phyloP scores from a whole-genome alignment of 805 yeast genomes.

The Hanseniaspora singularis region DNA sequence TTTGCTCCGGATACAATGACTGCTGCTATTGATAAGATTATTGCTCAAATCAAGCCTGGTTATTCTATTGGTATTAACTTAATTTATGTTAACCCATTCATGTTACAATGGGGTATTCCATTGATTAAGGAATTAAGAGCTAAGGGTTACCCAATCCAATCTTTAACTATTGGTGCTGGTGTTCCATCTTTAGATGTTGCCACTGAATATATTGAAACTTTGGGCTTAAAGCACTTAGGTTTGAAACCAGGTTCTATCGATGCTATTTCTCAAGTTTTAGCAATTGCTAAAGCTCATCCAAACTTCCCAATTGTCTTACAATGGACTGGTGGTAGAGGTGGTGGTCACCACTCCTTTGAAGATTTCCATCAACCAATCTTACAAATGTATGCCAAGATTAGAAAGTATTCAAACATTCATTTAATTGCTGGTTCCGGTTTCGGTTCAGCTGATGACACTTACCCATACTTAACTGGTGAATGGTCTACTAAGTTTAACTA shows the following conservation, averaged over 20 bases:
- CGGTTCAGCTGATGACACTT: slow-evolving; percentile 93
- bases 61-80: slow-evolving; percentile 83
- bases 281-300: slow-evolving; percentile 93
- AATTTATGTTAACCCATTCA: slow-evolving; percentile 91
- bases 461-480: slow-evolving; percentile 92
- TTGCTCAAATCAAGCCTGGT: slow-evolving; percentile 63
- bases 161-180: slow-evolving; percentile 97
- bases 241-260: slow-evolving; percentile 97
- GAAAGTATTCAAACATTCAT: slow-evolving; percentile 80
- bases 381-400: slow-evolving; percentile 88
- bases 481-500: slow-evolving; percentile 83
- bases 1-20: slow-evolving; percentile 63
- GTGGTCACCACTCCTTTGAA: slow-evolving; percentile 99
- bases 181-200: slow-evolving; percentile 98
- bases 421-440: slow-evolving; percentile 97
- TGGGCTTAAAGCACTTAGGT: slow-evolving; percentile 87
- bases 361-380: slow-evolving; percentile 97
- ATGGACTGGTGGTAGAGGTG: slow-evolving; percentile 99
- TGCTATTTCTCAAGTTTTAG: slow-evolving; percentile 71
- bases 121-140: slow-evolving; percentile 78
- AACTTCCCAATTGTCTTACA: slow-evolving; percentile 91
- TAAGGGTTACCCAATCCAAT: slow-evolving; percentile 90
- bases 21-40: slow-evolving; percentile 62
- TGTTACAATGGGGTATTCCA: slow-evolving; percentile 99
- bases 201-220: slow-evolving; percentile 81